These are phyloP conservation scores for Metschnikowia cerradonensis DNA, from an alignment of 805 yeast species.

Conservation along the genomic window DNA sequence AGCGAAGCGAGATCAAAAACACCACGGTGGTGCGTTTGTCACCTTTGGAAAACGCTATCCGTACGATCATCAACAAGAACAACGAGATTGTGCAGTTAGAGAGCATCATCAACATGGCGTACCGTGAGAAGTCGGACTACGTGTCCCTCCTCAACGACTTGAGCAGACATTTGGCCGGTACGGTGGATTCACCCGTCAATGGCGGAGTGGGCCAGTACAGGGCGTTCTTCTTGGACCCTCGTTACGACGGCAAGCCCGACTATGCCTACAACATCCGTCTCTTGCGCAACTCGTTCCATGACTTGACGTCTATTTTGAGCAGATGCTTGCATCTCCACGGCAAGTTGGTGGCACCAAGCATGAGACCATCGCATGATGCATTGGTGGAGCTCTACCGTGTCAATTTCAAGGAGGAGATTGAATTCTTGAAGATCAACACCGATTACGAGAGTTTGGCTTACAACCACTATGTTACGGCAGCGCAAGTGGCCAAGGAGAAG, in stretches of 20 bases:
- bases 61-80: slow-evolving; percentile 61
- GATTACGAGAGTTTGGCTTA: slow-evolving; percentile 27
- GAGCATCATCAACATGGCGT: slow-evolving; percentile 49
- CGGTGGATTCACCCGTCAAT: slow-evolving; percentile 88
- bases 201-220: slow-evolving; percentile 89
- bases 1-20: slow-evolving; percentile 65
- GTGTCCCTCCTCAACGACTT: slow-evolving; percentile 55
- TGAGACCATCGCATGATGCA: slow-evolving; percentile 64
- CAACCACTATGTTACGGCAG: slow-evolving; percentile 20
- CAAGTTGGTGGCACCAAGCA: slow-evolving; percentile 49
- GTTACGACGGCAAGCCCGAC: slow-evolving; percentile 30
- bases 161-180: slow-evolving; percentile 72
- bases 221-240: slow-evolving; percentile 50
- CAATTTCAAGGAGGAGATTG: slow-evolving; percentile 68
- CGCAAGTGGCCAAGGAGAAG: slow-evolving; percentile 12
- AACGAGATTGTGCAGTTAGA: slow-evolving; percentile 70
- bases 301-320: slow-evolving; percentile 60
- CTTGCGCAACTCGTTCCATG: slow-evolving; percentile 55
- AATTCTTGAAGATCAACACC: slow-evolving; percentile 33
- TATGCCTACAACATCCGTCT: slow-evolving; percentile 29
- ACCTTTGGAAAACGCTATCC: slow-evolving; percentile 81
- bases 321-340: slow-evolving; percentile 70
- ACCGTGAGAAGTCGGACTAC: slow-evolving; percentile 48
- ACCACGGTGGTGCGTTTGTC: slow-evolving; percentile 54
- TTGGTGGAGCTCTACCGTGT: slow-evolving; percentile 58